A percentile compares a stretch with the other conserved stretches of the same genome.
phyloP scores from a whole-genome alignment of 768 basidiomycete species.

The Mycena leptocephala region DNA sequence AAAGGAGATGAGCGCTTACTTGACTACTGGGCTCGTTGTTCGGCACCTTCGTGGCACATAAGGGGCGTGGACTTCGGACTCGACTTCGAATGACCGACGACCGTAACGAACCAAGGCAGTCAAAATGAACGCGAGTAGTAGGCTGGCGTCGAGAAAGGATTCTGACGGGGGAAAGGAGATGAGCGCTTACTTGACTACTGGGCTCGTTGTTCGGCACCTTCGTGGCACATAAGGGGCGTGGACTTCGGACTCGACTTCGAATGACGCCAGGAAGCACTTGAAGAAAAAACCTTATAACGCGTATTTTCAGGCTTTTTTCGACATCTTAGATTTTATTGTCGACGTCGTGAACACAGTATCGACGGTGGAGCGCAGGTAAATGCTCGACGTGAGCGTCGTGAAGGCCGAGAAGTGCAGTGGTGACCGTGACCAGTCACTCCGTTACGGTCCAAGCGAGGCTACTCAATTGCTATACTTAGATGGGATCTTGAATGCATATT shows the following conservation, averaged over 20 bases:
- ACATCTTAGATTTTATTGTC: not conserved
- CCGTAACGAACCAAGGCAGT: not conserved
- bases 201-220: not conserved
- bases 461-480: not conserved
- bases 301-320: no score
- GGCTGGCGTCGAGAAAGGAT: not conserved
- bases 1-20: not conserved
- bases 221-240: not conserved
- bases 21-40: not conserved
- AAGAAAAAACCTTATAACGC: no score
- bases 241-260: not conserved
- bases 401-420: not conserved
- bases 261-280: no score
- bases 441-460: not conserved
- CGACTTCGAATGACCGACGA: not conserved
- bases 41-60: not conserved
- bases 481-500: not conserved
- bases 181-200: not conserved
- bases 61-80: not conserved
- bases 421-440: not conserved
- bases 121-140: constrained; percentile 21
- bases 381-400: not conserved
- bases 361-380: not conserved
- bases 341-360: not conserved
- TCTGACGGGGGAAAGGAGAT: not conserved